phyloP scores from a whole-genome alignment of 1,284 basidiomycete genomes.

The Meira miltonrushii region DNA sequence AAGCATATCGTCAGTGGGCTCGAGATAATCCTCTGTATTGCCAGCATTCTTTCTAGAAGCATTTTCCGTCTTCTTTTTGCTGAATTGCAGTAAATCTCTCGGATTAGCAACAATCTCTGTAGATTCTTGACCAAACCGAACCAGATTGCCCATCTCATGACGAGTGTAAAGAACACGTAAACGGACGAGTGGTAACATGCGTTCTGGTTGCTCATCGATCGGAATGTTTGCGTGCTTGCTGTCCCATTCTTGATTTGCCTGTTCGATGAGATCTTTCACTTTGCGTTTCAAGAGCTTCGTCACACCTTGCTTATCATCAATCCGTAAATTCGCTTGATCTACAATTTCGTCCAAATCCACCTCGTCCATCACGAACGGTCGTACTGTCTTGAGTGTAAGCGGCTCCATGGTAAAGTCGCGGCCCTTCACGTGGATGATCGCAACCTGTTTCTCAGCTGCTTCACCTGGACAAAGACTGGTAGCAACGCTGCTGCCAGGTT shows the following conservation, averaged over 20 bases:
- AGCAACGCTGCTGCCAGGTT: slow-evolving; percentile 91
- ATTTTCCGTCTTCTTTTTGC: slow-evolving; percentile 62
- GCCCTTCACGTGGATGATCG: slow-evolving; percentile 59
- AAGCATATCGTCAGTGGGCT: slow-evolving; percentile 16
- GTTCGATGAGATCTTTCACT: slow-evolving; percentile 65
- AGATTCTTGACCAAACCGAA: slow-evolving; percentile 94
- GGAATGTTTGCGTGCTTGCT: slow-evolving; percentile 60
- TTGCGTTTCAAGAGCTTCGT: slow-evolving; percentile 52
- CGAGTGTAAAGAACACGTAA: slow-evolving; percentile 58
- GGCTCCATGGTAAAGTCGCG: slow-evolving; percentile 81
- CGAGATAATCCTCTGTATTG: slow-evolving; percentile 10
- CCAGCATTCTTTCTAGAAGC: slow-evolving; percentile 16
- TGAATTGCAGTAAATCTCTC: slow-evolving; percentile 83
- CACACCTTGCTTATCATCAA: slow-evolving; percentile 28
- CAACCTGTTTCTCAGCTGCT: slow-evolving; percentile 30
- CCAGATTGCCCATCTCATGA: slow-evolving; percentile 64
- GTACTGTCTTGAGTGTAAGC: slow-evolving; percentile 79
- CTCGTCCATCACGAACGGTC: slow-evolving; percentile 90
- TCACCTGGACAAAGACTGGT: slow-evolving; percentile 61
- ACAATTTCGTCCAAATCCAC: slow-evolving; percentile 65
- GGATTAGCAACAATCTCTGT: slow-evolving; percentile 87
- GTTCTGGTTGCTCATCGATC: slow-evolving; percentile 20
- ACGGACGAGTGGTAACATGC: slow-evolving; percentile 73
- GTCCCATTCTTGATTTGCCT: slow-evolving; percentile 73
- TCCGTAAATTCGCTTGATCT: slow-evolving; percentile 21